Evolutionary conservation across 257 asterid species (phyloP).

Genomic region (Cynanchum wilfordii): DNA sequence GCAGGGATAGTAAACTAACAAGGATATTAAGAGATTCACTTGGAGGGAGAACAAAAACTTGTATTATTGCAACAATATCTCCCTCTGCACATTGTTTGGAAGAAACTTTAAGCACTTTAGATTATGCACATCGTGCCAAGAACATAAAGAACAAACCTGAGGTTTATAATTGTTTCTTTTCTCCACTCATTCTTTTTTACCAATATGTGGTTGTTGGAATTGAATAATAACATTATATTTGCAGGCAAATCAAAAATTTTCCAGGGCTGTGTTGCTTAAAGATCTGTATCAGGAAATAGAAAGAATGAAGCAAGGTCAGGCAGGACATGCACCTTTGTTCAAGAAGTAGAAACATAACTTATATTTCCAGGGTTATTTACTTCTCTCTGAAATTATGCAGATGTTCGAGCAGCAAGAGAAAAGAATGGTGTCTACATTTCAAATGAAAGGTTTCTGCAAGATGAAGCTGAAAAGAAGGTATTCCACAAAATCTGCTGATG

Average conservation of each 20-base stretch:
- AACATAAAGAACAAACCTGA: constrained; percentile 82
- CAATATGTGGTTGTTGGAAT: constrained; percentile 11
- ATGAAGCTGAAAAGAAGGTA: constrained; percentile 85
- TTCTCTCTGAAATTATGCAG: constrained; percentile 28
- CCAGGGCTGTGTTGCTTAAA: constrained; percentile 70
- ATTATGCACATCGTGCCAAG: constrained; percentile 86
- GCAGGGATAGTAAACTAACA: constrained; percentile 86
- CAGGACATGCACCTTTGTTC: background rate
- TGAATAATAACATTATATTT: constrained; percentile 27
- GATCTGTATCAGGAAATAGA: constrained; percentile 68
- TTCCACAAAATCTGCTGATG: background rate
- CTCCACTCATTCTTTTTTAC: constrained; percentile 1
- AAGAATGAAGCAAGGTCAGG: constrained; percentile 75
- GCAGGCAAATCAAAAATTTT: constrained; percentile 77
- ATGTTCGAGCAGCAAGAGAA: constrained; percentile 88
- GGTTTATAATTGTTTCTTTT: constrained; percentile 28
- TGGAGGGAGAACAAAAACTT: constrained; percentile 88
- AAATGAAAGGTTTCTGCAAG: constrained; percentile 71
- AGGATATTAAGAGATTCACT: constrained; percentile 79
- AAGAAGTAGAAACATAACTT: background rate
- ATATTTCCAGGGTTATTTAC: background rate
- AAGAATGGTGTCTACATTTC: constrained; percentile 83
- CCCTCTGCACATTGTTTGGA: constrained; percentile 68
- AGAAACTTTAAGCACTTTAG: constrained; percentile 79
- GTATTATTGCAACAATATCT: constrained; percentile 79